Evolutionary conservation across 2,329 filamentous ascomycete genomes (phyloP), one percentile per base, ranked within the genome.

Genomic region (Aspergillus costaricaensis): DNA sequence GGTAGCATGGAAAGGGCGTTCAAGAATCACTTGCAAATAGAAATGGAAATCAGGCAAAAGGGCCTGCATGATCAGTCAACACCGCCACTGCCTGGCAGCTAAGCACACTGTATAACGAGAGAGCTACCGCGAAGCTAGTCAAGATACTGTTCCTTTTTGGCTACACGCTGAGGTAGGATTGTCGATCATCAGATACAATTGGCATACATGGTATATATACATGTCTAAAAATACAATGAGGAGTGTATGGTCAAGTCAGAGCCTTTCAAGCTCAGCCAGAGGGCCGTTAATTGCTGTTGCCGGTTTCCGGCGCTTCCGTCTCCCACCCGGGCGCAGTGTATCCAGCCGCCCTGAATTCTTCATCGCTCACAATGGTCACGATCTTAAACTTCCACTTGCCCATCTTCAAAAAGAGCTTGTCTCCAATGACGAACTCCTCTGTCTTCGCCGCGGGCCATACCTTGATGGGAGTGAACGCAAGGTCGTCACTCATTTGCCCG

Each of bases 351-450:
- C 79, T 77, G 65, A 82, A 86, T 21, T 85, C 79, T 38, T 81
- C 78, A 60, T 88, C 85, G 12, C 77, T 75, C 5, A 88, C 72
- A 44, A 88, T 78, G 49, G 81, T 79, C 30, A 87, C 78, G 21
- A 86, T 75, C 66, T 83, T 83, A 38, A 87, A 77, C 67, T 84
- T 86, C 79, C 83, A 86, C 68, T 88, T 88, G 7, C 86, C 86
- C 2, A 82, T 67, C 61, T 84, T 77, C 9, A 88, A 64, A 8
- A 88, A 79, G n/a, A 88, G 65, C 2, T 83, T 69, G 1, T 81
- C 75, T 27, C 75, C 80, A 5, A 85, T 71, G 38, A 86, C 72
- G 57, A 80, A 84, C 17, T 81, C 76, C 15, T 81, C 70, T 0
- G 81, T 81, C 50, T 80, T 77, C 2, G 76, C 72, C 0, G 71